phyloP scores from a whole-genome alignment of 176 grass and related monocot species.

The Carex parvula region DNA sequence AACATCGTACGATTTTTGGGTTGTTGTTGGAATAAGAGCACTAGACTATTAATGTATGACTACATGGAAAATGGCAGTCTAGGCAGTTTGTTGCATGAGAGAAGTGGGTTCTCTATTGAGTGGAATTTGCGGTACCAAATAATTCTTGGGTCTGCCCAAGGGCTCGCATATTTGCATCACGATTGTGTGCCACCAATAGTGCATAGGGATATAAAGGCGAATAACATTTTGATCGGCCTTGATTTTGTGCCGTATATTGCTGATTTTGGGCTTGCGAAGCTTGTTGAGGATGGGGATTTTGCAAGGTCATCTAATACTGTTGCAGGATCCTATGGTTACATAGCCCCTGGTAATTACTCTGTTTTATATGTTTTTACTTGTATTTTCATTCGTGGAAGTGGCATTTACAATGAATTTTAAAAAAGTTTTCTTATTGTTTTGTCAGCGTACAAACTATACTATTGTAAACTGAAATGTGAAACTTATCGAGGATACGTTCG shows the following conservation, averaged over 20 bases:
- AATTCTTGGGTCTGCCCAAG: constrained; percentile 79
- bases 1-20: constrained; percentile 94
- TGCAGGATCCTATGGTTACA: constrained; percentile 96
- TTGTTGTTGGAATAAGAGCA: constrained; percentile 94
- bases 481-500: not conserved
- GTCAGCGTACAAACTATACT: not conserved
- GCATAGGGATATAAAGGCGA: constrained; percentile 94
- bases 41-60: constrained; percentile 86
- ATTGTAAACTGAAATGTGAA: not conserved
- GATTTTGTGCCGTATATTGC: constrained; percentile 97
- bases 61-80: constrained; percentile 99
- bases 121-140: constrained; percentile 89
- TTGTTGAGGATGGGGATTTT: constrained; percentile 81
- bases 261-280: constrained; percentile 94
- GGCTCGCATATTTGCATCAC: constrained; percentile 85
- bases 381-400: not conserved
- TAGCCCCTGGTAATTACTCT: constrained; percentile 59
- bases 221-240: constrained; percentile 89
- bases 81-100: constrained; percentile 79
- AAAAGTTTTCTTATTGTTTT: not conserved
- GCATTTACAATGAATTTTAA: not conserved
- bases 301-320: constrained; percentile 78
- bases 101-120: constrained; percentile 63
- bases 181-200: constrained; percentile 89
- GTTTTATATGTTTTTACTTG: not conserved